Evolutionary conservation across 78 protist species (phyloP).

Genomic region (Dictyostelium intermedium): DNA sequence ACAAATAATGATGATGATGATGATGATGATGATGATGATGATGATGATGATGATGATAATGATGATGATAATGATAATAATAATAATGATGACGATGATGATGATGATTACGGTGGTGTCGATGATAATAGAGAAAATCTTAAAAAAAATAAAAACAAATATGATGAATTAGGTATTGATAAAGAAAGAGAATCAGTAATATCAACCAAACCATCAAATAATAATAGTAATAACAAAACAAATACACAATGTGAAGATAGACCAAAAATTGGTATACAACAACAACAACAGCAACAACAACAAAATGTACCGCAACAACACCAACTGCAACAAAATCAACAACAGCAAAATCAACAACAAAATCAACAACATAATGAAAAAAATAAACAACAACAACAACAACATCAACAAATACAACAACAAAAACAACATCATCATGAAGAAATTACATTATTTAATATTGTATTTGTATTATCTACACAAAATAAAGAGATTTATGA

Average conservation of each 20-base stretch:
- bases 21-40: background rate
- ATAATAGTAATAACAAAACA: background rate
- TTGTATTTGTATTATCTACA: conserved; percentile 63
- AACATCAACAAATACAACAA: background rate
- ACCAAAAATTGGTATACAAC: background rate
- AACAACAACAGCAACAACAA: background rate
- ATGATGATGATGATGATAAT: background rate
- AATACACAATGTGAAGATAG: conserved; percentile 8
- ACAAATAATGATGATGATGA: conserved; percentile 27
- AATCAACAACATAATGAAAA: background rate
- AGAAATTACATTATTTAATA: conserved; percentile 56
- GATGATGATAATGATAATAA: background rate
- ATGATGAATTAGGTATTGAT: background rate
- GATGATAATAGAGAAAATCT: background rate
- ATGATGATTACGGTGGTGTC: background rate
- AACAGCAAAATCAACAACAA: background rate
- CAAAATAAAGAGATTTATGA: background rate
- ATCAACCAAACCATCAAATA: background rate
- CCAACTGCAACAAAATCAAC: background rate
- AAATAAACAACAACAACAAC: background rate
- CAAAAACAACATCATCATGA: conserved; percentile 27
- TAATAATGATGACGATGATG: background rate
- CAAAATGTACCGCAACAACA: background rate
- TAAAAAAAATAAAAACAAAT: background rate
- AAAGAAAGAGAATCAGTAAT: conserved; percentile 4